Evolutionary conservation across 345 rosid species (phyloP).

Genomic region (Hibiscus trionum): DNA sequence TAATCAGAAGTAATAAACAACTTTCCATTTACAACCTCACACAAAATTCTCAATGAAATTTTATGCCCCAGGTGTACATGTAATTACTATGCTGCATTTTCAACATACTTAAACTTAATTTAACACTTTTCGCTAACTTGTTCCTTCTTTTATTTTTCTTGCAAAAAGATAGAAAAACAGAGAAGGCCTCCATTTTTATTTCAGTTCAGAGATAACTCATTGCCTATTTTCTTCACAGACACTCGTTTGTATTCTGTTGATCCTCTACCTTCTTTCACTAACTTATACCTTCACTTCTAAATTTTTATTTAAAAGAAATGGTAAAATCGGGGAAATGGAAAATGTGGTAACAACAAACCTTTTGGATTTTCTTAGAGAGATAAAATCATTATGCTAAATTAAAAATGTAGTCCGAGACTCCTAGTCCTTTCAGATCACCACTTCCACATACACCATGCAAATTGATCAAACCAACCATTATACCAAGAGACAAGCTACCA

Average conservation of each 20-base stretch:
- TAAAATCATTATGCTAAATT: not conserved
- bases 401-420: not conserved
- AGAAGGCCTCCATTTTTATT: not conserved
- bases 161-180: not conserved
- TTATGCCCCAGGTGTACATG: not conserved
- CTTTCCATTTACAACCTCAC: not conserved
- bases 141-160: not conserved
- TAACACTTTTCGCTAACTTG: too few species aligned
- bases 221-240: not conserved
- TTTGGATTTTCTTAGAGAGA: not conserved
- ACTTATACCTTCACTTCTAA: not conserved
- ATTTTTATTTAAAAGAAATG: not conserved
- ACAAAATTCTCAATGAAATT: not conserved
- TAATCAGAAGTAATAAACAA: not conserved
- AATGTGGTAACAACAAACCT: not conserved
- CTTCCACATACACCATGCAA: not conserved
- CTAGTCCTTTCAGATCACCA: not conserved
- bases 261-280: not conserved
- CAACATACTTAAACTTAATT: not conserved
- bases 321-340: not conserved
- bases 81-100: not conserved
- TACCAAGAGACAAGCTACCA: not conserved
- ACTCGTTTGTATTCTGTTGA: not conserved
- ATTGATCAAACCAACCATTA: not conserved
- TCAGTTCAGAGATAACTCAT: not conserved